Conservation (phyloP, 1,284 basidiomycete genomes). For the Pyrrhoderma noxium region DNA sequence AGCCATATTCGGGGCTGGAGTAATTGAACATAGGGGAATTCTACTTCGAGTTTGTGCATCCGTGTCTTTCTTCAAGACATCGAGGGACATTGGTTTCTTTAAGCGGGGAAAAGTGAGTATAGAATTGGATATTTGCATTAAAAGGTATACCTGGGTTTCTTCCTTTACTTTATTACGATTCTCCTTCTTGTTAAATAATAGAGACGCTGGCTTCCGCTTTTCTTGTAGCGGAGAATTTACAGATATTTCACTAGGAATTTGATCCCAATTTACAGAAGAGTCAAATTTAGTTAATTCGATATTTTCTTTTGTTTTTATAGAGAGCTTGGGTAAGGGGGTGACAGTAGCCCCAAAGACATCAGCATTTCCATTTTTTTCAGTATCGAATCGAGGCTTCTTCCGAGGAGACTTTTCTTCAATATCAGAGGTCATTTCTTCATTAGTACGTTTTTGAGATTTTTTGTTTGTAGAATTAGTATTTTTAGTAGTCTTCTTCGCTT, state of each 20-base stretch:
- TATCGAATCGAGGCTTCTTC: conserved; percentile 4
- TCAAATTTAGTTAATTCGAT: conserved; percentile 10
- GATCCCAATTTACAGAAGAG: conserved; percentile 3
- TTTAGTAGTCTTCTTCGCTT: background rate
- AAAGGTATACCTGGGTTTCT: no score
- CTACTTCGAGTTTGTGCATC: no score
- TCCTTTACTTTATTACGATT: background rate
- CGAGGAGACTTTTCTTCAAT: background rate
- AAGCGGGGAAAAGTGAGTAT: no score
- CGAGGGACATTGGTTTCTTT: no score
- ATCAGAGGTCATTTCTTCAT: background rate
- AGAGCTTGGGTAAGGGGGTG: conserved; percentile 14
- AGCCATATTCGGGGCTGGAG: no score
- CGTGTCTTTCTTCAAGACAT: no score
- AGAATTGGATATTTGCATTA: no score
- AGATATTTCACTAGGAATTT: conserved; percentile 4
- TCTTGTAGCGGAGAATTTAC: background rate
- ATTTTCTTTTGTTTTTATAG: conserved; percentile 19
- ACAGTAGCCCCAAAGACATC: background rate
- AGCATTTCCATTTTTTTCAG: background rate
- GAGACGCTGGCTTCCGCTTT: background rate
- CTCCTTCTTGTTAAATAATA: conserved; percentile 4
- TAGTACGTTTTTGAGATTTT: background rate
- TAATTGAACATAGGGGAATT: no score
- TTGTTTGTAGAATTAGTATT: background rate